Conservation (phyloP, 140 eudicot genomes). For the Flaveria floridana region DNA sequence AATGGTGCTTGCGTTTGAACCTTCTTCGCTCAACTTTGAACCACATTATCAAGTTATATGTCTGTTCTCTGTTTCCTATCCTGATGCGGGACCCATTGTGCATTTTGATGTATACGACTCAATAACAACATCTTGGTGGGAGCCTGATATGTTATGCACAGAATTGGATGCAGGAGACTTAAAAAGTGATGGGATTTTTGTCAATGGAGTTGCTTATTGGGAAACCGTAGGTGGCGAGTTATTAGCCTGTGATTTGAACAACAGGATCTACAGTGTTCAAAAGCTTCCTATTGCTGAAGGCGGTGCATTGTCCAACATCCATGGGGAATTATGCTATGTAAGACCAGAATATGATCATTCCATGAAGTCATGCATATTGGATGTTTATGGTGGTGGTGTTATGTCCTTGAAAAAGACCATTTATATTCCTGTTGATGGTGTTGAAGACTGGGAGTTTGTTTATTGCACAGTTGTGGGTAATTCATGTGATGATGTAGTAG, state of each 20-base stretch:
- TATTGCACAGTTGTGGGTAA: conserved; percentile 34
- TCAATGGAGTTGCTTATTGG: conserved; percentile 54
- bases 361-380: conserved; percentile 8
- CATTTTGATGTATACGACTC: conserved; percentile 59
- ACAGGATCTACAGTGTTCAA: conserved; percentile 37
- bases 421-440: not conserved
- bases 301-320: conserved; percentile 37
- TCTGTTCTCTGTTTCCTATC: conserved; percentile 41
- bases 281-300: conserved; percentile 23
- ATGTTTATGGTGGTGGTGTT: conserved; percentile 37
- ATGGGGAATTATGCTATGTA: conserved; percentile 45
- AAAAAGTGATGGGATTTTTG: conserved; percentile 34
- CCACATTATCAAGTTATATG: conserved; percentile 48
- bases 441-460: not conserved
- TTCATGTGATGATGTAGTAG: conserved; percentile 34
- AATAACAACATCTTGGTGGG: conserved; percentile 41
- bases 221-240: conserved; percentile 34
- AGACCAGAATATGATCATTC: conserved; percentile 4
- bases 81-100: conserved; percentile 11
- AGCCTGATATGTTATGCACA: conserved; percentile 24
- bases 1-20: conserved; percentile 51
- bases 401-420: conserved; percentile 35
- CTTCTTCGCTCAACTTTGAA: conserved; percentile 36
- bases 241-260: conserved; percentile 42
- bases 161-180: conserved; percentile 26